Base-by-base conservation (phyloP, 331 rosid species). In the Prunus yedoensis region DNA sequence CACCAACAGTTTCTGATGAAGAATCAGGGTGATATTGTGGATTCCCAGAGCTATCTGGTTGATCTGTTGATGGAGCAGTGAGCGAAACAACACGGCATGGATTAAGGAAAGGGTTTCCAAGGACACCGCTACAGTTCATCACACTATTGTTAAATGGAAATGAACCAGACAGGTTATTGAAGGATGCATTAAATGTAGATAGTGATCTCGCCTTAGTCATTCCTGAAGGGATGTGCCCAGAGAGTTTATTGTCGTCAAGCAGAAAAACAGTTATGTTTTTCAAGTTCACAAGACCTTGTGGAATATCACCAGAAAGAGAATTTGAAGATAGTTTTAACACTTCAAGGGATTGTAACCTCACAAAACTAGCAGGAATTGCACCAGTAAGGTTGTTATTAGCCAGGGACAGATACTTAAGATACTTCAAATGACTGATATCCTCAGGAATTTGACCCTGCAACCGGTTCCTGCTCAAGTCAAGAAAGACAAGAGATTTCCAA, bases 291-390 rank as follows among this genome's bases (percentile, higher is more conserved):
- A 85, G 67, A 32, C 77, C 81, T 74, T 82, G 51, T 0, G 85
- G 87, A 73, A 85, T 85, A 21, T 46, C 77, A 57, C 89, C 87
- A 52, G 84, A 70, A 53, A 82, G 81, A 23, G 75, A 47, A 49
- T 85, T 85, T 38, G 79, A 73, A 35, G 89, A 83, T 38, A 85
- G 79, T 52, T 80, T 79, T 70, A 85, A 72, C 65, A 81, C 84
- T 63, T 75, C 68, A 15, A 83, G 87, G 45, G 86, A 73, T 60
- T 21, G 38, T 47, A 76, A 73, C 71, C 63, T 54, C 78, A 28
- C 68, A 38, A 86, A 77, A 64, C 83, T 80, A 47, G 73, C 52
- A 73, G 86, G 86, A 51, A 85, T 80, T 8, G 70, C 65, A 50
- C 87, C 89, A 9, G 83, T 78, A 32, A 86, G 82, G 54, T 71